Evolutionary conservation across 2,329 filamentous ascomycete species (phyloP).

Genomic region (Chaetoscypha palmicola): DNA sequence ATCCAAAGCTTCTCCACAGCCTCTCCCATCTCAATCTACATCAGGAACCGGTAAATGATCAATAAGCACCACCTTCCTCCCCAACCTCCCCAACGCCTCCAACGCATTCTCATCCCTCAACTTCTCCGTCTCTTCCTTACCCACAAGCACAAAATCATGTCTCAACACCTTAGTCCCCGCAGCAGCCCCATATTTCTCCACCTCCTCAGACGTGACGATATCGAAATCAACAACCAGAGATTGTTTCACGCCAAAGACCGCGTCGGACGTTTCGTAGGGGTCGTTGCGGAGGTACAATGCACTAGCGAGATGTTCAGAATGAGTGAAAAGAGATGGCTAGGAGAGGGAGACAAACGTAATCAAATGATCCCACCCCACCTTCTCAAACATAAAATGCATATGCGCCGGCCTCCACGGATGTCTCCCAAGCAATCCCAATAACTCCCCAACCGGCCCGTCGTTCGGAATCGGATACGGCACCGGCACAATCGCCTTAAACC

Average conservation of each 20-base stretch:
- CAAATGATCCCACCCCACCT: slow-evolving; percentile 68
- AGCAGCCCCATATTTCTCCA: slow-evolving; percentile 54
- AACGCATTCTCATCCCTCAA: slow-evolving; percentile 60
- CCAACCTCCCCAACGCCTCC: slow-evolving; percentile 49
- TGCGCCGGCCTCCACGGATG: slow-evolving; percentile 73
- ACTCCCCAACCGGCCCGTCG: slow-evolving; percentile 73
- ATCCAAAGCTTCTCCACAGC: neutral
- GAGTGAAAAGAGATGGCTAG: neutral
- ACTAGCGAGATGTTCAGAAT: slow-evolving; percentile 34
- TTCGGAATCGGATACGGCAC: slow-evolving; percentile 81
- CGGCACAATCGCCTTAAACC: slow-evolving; percentile 78
- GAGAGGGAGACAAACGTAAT: slow-evolving; percentile 59
- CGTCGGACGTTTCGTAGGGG: slow-evolving; percentile 75
- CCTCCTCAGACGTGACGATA: slow-evolving; percentile 44
- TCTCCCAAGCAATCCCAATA: slow-evolving; percentile 59
- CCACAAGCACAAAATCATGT: slow-evolving; percentile 74
- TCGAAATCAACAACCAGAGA: slow-evolving; percentile 63
- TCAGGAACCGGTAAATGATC: slow-evolving; percentile 73
- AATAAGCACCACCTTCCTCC: slow-evolving; percentile 58
- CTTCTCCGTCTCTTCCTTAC: slow-evolving; percentile 58
- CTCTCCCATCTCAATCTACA: slow-evolving; percentile 34
- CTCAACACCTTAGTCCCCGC: slow-evolving; percentile 57
- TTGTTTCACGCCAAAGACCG: slow-evolving; percentile 81
- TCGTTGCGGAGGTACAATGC: slow-evolving; percentile 72
- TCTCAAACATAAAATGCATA: slow-evolving; percentile 86